Evolutionary conservation across 768 basidiomycete genomes (phyloP).

Genomic region (Termitomyces sp.): DNA sequence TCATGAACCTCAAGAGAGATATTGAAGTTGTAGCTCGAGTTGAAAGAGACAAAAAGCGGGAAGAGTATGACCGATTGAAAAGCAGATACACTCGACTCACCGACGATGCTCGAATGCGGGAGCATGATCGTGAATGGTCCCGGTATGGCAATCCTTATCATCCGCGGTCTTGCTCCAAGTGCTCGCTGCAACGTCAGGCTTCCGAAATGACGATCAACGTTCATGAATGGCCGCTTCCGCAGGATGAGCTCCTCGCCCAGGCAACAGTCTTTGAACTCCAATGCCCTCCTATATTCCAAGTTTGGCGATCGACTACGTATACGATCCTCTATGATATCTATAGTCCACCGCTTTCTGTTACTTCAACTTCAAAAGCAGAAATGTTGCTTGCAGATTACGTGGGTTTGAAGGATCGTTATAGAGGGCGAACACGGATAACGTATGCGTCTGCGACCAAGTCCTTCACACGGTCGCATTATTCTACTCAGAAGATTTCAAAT

Average conservation of each 20-base stretch:
- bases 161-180: not conserved
- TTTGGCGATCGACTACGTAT: not conserved
- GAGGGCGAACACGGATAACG: not conserved
- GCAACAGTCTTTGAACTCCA: not conserved
- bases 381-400: not conserved
- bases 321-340: not conserved
- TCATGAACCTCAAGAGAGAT: not conserved
- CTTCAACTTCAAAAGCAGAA: not conserved
- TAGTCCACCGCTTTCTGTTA: not conserved
- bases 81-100: not conserved
- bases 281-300: not conserved
- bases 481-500: constrained; percentile 11
- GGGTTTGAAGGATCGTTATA: not conserved
- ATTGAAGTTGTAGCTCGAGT: not conserved
- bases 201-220: not conserved
- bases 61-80: not conserved
- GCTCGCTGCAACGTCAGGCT: not conserved
- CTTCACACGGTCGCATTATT: constrained; percentile 26
- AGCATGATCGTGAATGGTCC: not conserved
- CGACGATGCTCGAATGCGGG: not conserved
- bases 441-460: not conserved
- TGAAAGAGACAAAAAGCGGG: not conserved
- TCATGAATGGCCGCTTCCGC: not conserved
- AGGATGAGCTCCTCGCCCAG: not conserved
- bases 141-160: not conserved